phyloP scores from a whole-genome alignment of 495 filamentous ascomycete species.

The Venustampulla echinocandica region DNA sequence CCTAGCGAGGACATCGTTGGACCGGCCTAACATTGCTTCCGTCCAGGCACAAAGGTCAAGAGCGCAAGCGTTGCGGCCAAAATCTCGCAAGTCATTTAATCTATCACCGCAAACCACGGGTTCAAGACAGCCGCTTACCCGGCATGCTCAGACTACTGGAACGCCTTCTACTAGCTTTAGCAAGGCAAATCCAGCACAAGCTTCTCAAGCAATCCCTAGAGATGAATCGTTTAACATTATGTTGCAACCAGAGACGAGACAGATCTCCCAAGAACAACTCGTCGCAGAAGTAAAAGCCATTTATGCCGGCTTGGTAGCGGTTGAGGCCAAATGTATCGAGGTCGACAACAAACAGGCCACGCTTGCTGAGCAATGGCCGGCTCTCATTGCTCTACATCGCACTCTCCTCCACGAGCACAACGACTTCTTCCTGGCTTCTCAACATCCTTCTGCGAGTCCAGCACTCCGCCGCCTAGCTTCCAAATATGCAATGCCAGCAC shows the following conservation, averaged over 20 bases:
- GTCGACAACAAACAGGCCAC: conserved; percentile 44
- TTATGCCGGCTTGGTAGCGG: conserved; percentile 65
- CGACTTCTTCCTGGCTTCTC: conserved; percentile 69
- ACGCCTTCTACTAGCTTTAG: background rate
- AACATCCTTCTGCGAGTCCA: conserved; percentile 57
- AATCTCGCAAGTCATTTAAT: too few relatives aligned
- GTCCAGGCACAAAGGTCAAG: background rate
- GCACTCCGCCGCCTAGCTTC: conserved; percentile 48
- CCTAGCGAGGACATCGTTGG: background rate
- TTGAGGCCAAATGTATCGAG: conserved; percentile 68
- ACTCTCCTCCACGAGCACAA: conserved; percentile 68
- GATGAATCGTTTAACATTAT: too few relatives aligned
- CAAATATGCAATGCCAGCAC: conserved; percentile 67
- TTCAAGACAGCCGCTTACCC: background rate
- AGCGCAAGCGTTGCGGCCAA: too few relatives aligned
- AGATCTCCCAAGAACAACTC: conserved; percentile 63
- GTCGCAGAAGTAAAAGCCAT: conserved; percentile 61
- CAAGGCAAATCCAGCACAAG: background rate
- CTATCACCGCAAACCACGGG: background rate
- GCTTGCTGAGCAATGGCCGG: conserved; percentile 56
- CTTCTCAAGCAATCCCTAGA: too few relatives aligned
- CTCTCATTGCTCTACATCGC: conserved; percentile 60
- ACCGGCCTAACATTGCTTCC: conserved; percentile 1
- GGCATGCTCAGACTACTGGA: too few relatives aligned
- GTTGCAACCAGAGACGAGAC: conserved; percentile 50